Percentiles rank a stretch among this genome's conserved stretches.
Conservation (phyloP, 2,329 filamentous ascomycete genomes). For the Rugonectria rugulosa region DNA sequence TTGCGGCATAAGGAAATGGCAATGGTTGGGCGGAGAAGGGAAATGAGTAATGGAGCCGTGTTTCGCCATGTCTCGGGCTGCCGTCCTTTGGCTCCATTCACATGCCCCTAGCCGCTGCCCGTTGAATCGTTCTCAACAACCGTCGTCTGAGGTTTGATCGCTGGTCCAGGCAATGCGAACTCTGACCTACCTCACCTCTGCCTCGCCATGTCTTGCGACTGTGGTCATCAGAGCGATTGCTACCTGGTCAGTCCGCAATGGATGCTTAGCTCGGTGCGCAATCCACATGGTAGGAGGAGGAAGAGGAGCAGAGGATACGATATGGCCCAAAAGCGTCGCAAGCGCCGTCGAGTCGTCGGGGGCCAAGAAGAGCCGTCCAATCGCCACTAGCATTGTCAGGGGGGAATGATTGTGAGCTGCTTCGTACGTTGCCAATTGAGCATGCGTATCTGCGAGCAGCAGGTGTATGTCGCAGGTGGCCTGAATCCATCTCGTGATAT, state of each 20-base stretch:
- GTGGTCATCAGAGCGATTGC: neutral
- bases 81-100: neutral
- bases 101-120: no score
- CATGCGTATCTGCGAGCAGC: no score
- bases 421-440: no score
- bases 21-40: slow-evolving; percentile 6
- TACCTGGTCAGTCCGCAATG: neutral
- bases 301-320: no score
- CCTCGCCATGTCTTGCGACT: neutral
- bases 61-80: slow-evolving; percentile 6
- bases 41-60: neutral
- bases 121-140: no score
- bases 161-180: no score
- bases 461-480: no score
- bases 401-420: no score
- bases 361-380: no score
- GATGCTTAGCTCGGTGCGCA: neutral
- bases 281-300: neutral
- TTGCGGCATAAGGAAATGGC: slow-evolving; percentile 11
- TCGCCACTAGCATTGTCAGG: no score
- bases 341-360: neutral
- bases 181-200: neutral
- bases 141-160: no score
- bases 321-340: neutral
- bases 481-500: no score